Evolutionary conservation across 2,329 filamentous ascomycete genomes (phyloP).

Genomic region (Pseudocercospora pini-densiflorae): DNA sequence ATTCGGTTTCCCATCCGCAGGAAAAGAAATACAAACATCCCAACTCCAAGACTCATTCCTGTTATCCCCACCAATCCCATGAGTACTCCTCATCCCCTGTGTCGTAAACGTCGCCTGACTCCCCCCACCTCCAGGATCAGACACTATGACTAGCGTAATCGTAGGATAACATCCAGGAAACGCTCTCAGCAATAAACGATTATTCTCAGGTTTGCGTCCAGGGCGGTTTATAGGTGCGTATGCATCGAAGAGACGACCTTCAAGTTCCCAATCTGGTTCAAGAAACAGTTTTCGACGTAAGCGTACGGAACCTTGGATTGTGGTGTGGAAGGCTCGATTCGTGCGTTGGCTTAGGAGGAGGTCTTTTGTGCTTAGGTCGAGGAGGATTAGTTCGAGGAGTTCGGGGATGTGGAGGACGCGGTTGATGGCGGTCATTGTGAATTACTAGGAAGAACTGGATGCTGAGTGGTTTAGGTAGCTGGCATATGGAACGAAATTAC

Average conservation of each 20-base stretch:
- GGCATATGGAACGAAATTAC: not conserved
- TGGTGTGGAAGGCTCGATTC: conserved; percentile 34
- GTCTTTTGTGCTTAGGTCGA: conserved; percentile 37
- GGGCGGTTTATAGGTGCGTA: conserved; percentile 28
- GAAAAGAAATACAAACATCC: conserved; percentile 41
- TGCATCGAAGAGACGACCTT: conserved; percentile 32
- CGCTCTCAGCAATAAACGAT: conserved; percentile 40
- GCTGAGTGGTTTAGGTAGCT: not conserved
- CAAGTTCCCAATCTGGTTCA: conserved; percentile 39
- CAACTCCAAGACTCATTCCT: conserved; percentile 39
- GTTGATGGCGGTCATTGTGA: not conserved
- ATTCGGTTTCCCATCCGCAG: conserved; percentile 28
- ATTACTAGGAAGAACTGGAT: no score
- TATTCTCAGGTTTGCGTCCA: conserved; percentile 40
- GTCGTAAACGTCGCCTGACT: conserved; percentile 5
- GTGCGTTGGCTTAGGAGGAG: conserved; percentile 42
- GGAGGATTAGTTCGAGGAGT: conserved; percentile 45
- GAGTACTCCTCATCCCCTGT: conserved; percentile 10
- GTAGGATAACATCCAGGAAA: conserved; percentile 42
- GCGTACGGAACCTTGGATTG: conserved; percentile 33
- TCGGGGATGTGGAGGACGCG: conserved; percentile 43
- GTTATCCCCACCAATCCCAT: conserved; percentile 9
- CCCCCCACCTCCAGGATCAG: conserved; percentile 4
- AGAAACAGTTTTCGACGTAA: conserved; percentile 43
- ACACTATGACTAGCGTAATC: conserved; percentile 37